Conservation (phyloP, 2,329 filamentous ascomycete genomes). For the Colletotrichum godetiae region DNA sequence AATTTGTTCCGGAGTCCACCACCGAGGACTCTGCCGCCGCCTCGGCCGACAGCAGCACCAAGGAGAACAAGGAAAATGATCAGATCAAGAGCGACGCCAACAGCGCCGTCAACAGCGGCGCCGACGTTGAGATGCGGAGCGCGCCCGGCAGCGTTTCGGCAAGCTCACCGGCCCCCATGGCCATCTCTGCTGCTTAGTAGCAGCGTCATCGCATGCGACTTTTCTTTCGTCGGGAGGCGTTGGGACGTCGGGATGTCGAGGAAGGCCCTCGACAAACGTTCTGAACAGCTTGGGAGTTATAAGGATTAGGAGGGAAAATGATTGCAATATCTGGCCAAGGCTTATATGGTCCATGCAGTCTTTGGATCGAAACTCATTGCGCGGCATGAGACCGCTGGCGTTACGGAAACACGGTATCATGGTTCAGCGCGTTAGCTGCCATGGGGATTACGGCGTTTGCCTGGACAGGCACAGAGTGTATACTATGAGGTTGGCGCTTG, state of each 20-base stretch:
- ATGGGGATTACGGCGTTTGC: slow-evolving; percentile 27
- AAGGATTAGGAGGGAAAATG: neutral
- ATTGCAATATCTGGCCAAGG: slow-evolving; percentile 7
- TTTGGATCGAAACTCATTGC: neutral
- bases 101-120: slow-evolving; percentile 49
- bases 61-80: slow-evolving; percentile 73
- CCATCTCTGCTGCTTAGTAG: slow-evolving; percentile 58
- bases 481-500: slow-evolving; percentile 19
- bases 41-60: slow-evolving; percentile 66
- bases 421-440: slow-evolving; percentile 27
- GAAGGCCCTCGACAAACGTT: neutral
- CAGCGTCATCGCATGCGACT: neutral
- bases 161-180: slow-evolving; percentile 62
- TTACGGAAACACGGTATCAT: slow-evolving; percentile 21
- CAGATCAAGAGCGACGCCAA: slow-evolving; percentile 61
- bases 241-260: neutral
- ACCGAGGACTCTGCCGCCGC: slow-evolving; percentile 58
- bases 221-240: neutral
- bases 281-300: slow-evolving; percentile 29
- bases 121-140: slow-evolving; percentile 65
- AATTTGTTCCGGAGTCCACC: slow-evolving; percentile 58
- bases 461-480: slow-evolving; percentile 29
- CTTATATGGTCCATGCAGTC: slow-evolving; percentile 6
- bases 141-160: slow-evolving; percentile 60
- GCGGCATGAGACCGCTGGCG: slow-evolving; percentile 29